Base-by-base conservation (phyloP, 148 eudicot species). In the Camellia lanceoleosa region DNA sequence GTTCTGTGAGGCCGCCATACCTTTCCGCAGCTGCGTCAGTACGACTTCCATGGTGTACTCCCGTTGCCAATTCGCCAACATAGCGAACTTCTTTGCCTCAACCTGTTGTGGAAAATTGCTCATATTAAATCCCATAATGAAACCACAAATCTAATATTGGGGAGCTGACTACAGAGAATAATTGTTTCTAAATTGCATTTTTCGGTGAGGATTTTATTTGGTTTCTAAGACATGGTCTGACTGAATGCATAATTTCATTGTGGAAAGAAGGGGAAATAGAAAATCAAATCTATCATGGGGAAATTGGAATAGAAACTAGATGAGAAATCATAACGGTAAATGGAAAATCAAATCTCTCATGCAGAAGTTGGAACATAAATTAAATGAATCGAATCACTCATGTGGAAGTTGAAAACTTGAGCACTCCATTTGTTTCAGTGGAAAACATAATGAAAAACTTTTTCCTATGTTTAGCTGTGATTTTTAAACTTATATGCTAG, bases 21-120 rank as follows among this genome's bases (percentile, higher is more conserved):
- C 92, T 79, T 89, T 89, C n/a, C 90, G 83, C 46, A 89, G 81
- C 83, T 89, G 92, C 19, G 90, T 87, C 80, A 89, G 80, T 78
- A 87, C 83, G 80, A 84, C 83, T 73, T 89, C 92, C 92, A 89
- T 89, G 12, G 89, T 87, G 82, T 51, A 84, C 60, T 87, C 92
- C n/a, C 92, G 68, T 81, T 87, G 90, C 92, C 92, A 89, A 75
- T 87, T 89, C n/a, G 85, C 74, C 58, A 89, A 81, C 89, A 89
- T 85, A 2, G 90, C 89, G 38, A 89, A 89, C 86, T 87, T 87
- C 84, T 83, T 89, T 5, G 89, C 86, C 23, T 89, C 90, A 79
- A 89, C 89, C 92, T 89, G 83, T 77, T 71, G 63, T 56, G 16
- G 16, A 12, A 56, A 56, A 10, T 56, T 56, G 0, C 16, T 10